Evolutionary conservation across 78 protist species (phyloP), one percentile per base, ranked within the genome.

Genomic region (Monosiga brevicollis): DNA sequence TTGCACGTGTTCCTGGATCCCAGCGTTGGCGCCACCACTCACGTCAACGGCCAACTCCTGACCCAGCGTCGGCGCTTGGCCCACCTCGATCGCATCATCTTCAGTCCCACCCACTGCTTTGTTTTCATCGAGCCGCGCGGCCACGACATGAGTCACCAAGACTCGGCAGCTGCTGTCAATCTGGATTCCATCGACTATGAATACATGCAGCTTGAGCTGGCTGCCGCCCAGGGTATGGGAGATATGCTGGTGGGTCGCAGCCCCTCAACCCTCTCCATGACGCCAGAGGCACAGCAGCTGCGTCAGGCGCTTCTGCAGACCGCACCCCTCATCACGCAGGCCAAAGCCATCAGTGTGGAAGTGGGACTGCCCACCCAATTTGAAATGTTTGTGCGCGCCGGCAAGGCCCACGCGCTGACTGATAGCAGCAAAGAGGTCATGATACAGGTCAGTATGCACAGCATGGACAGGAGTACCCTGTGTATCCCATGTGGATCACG

Each of bases 321-420:
- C 32, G 25, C 34, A 54, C 79, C 79, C 22, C 9, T 76, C 37
- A 54, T 76, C 9, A n/a, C 62, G 39, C 34, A 37, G 15, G 79
- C 79, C 79, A 76, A 76, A 24, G 79, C 79, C 37, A 76, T 76
- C 39, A 76, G 79, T n/a, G 79, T 11, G 40, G 79, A 76, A 54
- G 22, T 76, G 42, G 54, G 54, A 29, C 2, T 23, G n/a, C 55
- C 55, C 35, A 6, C 40, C 34, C 42, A n/a, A 2, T 76, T 76
- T 39, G 79, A 76, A 2, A 23, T 76, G 0, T 32, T 76, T 24
- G 79, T 76, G 26, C 9, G 32, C 1, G 15, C 79, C 39, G 79
- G 79, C 20, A 40, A 42, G 54, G 23, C 79, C 55, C 79, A 76
- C 79, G 34, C 2, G 26, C 54, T 76, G 54, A 1, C 37, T 11